Evolutionary conservation across 371 early-diverging fungal genomes (phyloP), one percentile per base, ranked within the genome.

Genomic region (Mortierella sp.): DNA sequence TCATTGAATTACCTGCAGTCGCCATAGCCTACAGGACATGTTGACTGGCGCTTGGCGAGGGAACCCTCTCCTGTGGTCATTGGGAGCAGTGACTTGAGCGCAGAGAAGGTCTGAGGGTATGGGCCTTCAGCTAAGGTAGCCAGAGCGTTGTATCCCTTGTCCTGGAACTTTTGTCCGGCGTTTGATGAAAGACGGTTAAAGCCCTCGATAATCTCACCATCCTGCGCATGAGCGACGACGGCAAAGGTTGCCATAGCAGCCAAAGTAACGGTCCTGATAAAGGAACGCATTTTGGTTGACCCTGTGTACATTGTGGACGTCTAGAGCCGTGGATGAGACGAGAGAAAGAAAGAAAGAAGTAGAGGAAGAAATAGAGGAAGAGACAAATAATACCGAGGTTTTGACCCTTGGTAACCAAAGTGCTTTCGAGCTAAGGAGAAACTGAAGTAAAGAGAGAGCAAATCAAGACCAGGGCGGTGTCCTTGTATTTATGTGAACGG

Each of bases 11-110:
- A 63, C 63, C 42, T 21, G 63, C 63, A 63, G 17, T 49, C 53
- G 34, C 63, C 63, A 31, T 26, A 63, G 27, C 63, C 63, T 4
- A 34, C 3, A 11, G 46, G 46, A 27, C 62, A 55, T 23, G 28
- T 17, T 19, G 42, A 47, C 19, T 34, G 37, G 21, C 56, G 52
- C 47, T 55, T 63, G 28, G 21, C 21, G n/a, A 49, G 50, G 8
- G 23, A 32, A 2, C 23, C 28, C 39, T 3, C 17, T 14, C 24
- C 24, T 8, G 46, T 27, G n/a, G 46, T 8, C 4, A 55, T 47
- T 14, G 56, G 63, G 4, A 56, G 41, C 9, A 34, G 27, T 15
- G 55, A 4, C 17, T 15, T 48, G 27, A 27, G 23, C 4, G 55
- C 50, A n/a, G 26, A 6, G n/a, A 41, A 1, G 21, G 47, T 24